Percentiles rank a stretch among this genome's conserved stretches.
phyloP scores from a whole-genome alignment of 140 eudicot genomes.

The Anethum foeniculum region DNA sequence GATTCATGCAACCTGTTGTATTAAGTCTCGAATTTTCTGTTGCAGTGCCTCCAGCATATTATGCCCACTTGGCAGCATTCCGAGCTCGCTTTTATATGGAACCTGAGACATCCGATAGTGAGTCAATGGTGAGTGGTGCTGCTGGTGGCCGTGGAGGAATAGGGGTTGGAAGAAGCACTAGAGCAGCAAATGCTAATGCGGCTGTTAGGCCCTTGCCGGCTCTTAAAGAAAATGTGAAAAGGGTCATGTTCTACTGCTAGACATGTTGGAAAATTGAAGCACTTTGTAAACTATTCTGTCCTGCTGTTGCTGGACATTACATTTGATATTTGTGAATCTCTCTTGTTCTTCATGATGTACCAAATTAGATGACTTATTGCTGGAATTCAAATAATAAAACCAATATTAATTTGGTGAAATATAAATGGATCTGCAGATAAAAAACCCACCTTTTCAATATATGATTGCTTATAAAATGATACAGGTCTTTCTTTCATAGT shows the following conservation, averaged over 20 bases:
- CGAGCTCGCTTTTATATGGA: constrained; percentile 92
- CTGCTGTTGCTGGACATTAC: background rate
- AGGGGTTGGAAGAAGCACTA: constrained; percentile 37
- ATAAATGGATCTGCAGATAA: too few relatives aligned
- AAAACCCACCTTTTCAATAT: too few relatives aligned
- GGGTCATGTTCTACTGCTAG: constrained; percentile 76
- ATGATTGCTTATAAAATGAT: too few relatives aligned
- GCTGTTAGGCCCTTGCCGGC: constrained; percentile 84
- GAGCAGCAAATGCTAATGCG: constrained; percentile 53
- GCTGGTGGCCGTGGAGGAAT: constrained; percentile 32
- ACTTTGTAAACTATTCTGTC: background rate
- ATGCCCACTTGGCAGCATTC: constrained; percentile 96
- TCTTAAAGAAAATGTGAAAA: constrained; percentile 73
- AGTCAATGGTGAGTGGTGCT: constrained; percentile 73
- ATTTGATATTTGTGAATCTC: background rate
- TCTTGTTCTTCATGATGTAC: background rate
- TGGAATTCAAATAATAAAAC: too few relatives aligned
- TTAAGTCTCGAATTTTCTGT: background rate
- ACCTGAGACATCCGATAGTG: constrained; percentile 91
- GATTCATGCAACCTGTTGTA: background rate
- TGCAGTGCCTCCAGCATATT: constrained; percentile 94
- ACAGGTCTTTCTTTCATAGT: too few relatives aligned
- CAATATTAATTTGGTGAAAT: too few relatives aligned
- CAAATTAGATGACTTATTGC: too few relatives aligned
- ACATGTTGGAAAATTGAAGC: background rate